A percentile compares a stretch with the other conserved stretches of the same genome.
These are phyloP conservation scores for Pseudozyma tsukubaensis DNA, from an alignment of 1,284 basidiomycete genomes.

Conservation along the genomic window DNA sequence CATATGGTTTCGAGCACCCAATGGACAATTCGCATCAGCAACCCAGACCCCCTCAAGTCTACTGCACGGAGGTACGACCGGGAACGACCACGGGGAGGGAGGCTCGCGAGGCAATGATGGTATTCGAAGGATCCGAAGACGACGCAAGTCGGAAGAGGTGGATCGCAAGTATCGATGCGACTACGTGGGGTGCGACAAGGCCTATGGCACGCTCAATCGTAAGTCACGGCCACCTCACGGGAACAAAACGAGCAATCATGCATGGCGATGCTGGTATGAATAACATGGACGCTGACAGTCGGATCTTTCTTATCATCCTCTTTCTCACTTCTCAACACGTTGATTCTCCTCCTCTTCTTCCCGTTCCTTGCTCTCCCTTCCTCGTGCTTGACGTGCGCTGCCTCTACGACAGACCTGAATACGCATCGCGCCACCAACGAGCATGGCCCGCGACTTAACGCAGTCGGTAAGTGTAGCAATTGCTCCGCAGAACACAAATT, in stretches of 20 bases:
- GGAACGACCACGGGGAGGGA: not conserved
- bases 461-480: slow-evolving; percentile 28
- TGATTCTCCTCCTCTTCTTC: not conserved
- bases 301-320: not conserved
- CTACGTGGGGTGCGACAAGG: slow-evolving; percentile 83
- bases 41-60: slow-evolving; percentile 13
- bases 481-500: no score
- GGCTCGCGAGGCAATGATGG: slow-evolving; percentile 6
- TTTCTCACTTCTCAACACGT: not conserved
- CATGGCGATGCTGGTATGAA: slow-evolving; percentile 9
- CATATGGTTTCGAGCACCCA: slow-evolving; percentile 41
- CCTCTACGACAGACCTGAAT: slow-evolving; percentile 33
- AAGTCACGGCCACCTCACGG: slow-evolving; percentile 1
- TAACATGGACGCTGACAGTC: not conserved
- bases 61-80: not conserved
- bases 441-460: slow-evolving; percentile 47
- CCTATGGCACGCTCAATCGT: slow-evolving; percentile 86
- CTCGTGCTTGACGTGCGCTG: not conserved
- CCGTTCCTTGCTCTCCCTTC: not conserved
- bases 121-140: slow-evolving; percentile 46
- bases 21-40: slow-evolving; percentile 46
- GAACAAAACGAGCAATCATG: not conserved
- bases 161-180: slow-evolving; percentile 86
- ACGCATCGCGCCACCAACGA: slow-evolving; percentile 46
- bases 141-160: slow-evolving; percentile 72